Evolutionary conservation across 257 asterid species (phyloP).

Genomic region (Handroanthus guayacan): DNA sequence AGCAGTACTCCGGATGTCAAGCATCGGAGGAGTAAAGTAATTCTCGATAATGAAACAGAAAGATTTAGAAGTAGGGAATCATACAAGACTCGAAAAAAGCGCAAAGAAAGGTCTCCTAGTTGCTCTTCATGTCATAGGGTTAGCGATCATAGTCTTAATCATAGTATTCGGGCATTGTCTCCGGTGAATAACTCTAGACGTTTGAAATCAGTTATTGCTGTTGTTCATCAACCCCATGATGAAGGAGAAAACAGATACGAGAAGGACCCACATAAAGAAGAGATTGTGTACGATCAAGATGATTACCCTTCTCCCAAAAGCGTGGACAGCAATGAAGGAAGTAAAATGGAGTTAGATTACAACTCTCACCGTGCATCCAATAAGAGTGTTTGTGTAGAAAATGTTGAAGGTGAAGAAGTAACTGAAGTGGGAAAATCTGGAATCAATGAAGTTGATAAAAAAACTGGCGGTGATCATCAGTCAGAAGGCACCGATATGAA

Average conservation of each 20-base stretch:
- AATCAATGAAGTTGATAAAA: conserved; percentile 33
- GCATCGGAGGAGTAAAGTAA: conserved; percentile 31
- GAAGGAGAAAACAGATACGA: conserved; percentile 50
- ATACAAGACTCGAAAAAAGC: conserved; percentile 35
- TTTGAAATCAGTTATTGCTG: conserved; percentile 71
- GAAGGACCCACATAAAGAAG: conserved; percentile 60
- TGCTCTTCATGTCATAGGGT: conserved; percentile 45
- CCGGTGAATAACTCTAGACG: conserved; percentile 58
- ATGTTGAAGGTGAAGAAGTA: conserved; percentile 38
- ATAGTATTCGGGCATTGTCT: conserved; percentile 40
- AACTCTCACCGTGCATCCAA: conserved; percentile 40
- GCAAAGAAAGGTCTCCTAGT: conserved; percentile 50
- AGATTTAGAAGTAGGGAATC: conserved; percentile 40
- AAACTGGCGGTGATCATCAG: conserved; percentile 29
- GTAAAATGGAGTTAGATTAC: conserved; percentile 43
- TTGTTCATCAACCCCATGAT: conserved; percentile 48
- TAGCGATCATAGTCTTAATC: conserved; percentile 40
- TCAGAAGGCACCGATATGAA: conserved; percentile 25
- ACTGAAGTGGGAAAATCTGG: conserved; percentile 31
- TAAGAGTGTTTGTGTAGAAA: conserved; percentile 39
- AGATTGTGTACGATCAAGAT: conserved; percentile 57
- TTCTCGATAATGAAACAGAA: conserved; percentile 25
- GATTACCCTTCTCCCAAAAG: conserved; percentile 74
- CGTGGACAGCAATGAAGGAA: conserved; percentile 54
- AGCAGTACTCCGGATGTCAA: conserved; percentile 44